These are phyloP conservation scores for Coniferiporia sulphurascens DNA, from an alignment of 1,284 basidiomycete genomes.

Conservation along the genomic window DNA sequence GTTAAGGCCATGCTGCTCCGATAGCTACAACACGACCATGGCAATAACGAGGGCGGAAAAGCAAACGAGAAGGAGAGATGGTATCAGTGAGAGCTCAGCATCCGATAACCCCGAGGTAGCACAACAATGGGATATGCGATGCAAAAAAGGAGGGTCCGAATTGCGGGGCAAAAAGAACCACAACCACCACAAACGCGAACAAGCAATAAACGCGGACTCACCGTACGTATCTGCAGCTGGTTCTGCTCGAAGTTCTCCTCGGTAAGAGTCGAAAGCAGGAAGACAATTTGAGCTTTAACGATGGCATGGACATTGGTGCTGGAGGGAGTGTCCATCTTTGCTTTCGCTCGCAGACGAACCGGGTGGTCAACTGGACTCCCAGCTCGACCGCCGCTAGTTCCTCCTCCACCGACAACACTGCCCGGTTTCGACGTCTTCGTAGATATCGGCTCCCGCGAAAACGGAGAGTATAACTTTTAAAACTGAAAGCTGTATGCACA, in stretches of 20 bases:
- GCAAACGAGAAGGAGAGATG: conserved; percentile 8
- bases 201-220: conserved; percentile 41
- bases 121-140: too few relatives aligned
- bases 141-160: neutral
- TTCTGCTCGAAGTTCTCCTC: conserved; percentile 94
- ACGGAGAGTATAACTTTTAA: neutral
- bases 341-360: conserved; percentile 9
- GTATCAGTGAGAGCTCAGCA: conserved; percentile 5
- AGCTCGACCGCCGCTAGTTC: conserved; percentile 18
- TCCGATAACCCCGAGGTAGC: neutral
- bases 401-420: conserved; percentile 15
- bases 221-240: conserved; percentile 85
- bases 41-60: neutral
- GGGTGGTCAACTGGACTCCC: conserved; percentile 12
- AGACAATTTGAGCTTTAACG: conserved; percentile 89
- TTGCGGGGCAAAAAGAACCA: neutral
- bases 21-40: conserved; percentile 54
- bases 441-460: conserved; percentile 2
- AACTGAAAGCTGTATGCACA: conserved; percentile 9
- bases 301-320: conserved; percentile 63
- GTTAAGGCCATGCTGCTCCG: conserved; percentile 91
- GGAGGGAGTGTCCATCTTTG: conserved; percentile 35
- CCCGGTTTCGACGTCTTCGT: conserved; percentile 16
- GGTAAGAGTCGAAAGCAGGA: conserved; percentile 87
- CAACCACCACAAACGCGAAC: neutral